Evolutionary conservation across 192 early-diverging fungal species (phyloP).

Genomic region (Allomyces arbusculus): DNA sequence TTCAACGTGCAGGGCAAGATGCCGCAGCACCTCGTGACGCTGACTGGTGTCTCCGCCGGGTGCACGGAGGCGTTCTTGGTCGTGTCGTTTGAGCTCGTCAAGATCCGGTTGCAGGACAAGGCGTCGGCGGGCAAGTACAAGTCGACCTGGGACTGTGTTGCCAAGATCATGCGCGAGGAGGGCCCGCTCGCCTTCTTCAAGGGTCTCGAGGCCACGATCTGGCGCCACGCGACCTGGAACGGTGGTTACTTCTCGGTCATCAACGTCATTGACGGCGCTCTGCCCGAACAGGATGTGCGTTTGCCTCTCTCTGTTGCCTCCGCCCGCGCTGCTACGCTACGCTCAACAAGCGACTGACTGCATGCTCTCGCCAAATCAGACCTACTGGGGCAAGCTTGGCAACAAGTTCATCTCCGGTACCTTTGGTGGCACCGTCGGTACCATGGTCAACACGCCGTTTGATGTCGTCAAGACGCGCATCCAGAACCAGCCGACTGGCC

Average conservation of each 20-base stretch:
- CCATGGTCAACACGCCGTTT: conserved; percentile 79
- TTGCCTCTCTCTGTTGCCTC: not conserved
- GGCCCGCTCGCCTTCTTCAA: conserved; percentile 67
- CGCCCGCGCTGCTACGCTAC: not conserved
- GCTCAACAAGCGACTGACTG: too few relatives aligned
- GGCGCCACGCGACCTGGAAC: conserved; percentile 91
- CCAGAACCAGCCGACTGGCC: conserved; percentile 57
- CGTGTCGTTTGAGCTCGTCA: conserved; percentile 79
- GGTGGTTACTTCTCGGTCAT: conserved; percentile 84
- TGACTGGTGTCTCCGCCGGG: conserved; percentile 79
- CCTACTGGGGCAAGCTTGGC: conserved; percentile 6
- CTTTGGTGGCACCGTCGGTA: conserved; percentile 82
- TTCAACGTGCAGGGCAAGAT: conserved; percentile 48
- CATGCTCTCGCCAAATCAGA: not conserved
- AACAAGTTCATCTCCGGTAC: conserved; percentile 58
- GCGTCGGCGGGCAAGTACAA: conserved; percentile 65
- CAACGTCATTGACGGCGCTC: conserved; percentile 48
- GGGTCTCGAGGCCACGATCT: conserved; percentile 80
- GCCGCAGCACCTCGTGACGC: conserved; percentile 50
- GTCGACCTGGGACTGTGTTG: conserved; percentile 55
- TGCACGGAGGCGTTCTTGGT: conserved; percentile 80
- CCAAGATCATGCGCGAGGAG: conserved; percentile 61
- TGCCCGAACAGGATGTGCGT: not conserved
- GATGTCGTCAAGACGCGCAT: conserved; percentile 95
- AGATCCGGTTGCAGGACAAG: conserved; percentile 90